These are phyloP conservation scores for Talaromyces sp. DNA, from an alignment of 2,329 filamentous ascomycete species.

Conservation along the genomic window DNA sequence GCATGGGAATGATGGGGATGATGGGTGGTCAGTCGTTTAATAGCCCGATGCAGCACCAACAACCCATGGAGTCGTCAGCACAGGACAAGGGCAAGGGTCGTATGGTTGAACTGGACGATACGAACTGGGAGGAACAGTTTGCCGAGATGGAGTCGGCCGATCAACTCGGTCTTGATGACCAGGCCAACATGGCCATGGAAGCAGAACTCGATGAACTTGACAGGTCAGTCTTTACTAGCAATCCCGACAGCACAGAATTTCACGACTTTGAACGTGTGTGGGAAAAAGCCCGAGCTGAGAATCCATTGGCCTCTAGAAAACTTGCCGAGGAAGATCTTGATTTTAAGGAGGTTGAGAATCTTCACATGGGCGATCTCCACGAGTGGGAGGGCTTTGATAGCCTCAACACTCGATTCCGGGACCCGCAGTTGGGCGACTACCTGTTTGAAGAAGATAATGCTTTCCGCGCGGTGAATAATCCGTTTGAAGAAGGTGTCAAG, in stretches of 20 bases:
- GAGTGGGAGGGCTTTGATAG: slow-evolving; percentile 76
- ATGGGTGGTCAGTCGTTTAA: slow-evolving; percentile 31
- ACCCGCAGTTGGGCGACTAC: slow-evolving; percentile 81
- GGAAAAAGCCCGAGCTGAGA: slow-evolving; percentile 45
- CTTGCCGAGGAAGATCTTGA: slow-evolving; percentile 63
- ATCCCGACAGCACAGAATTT: slow-evolving; percentile 51
- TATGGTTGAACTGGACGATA: slow-evolving; percentile 87
- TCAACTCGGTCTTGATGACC: slow-evolving; percentile 51
- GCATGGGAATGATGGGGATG: slow-evolving; percentile 46
- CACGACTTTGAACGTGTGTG: slow-evolving; percentile 83
- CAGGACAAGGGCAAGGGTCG: slow-evolving; percentile 78
- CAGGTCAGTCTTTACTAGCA: slow-evolving; percentile 59
- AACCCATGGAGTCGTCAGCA: slow-evolving; percentile 37
- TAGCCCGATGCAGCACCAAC: slow-evolving; percentile 44
- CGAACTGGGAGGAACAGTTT: slow-evolving; percentile 96
- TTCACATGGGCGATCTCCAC: slow-evolving; percentile 67
- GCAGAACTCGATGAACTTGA: slow-evolving; percentile 86
- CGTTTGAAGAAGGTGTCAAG: slow-evolving; percentile 87
- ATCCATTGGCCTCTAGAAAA: slow-evolving; percentile 41
- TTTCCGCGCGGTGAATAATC: slow-evolving; percentile 74
- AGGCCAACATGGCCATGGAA: slow-evolving; percentile 73
- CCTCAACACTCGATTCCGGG: slow-evolving; percentile 63
- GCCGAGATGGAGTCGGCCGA: slow-evolving; percentile 69
- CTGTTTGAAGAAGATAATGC: slow-evolving; percentile 93
- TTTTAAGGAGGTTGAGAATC: slow-evolving; percentile 41